phyloP scores from a whole-genome alignment of 495 filamentous ascomycete genomes.

The Aspergillus taichungensis region DNA sequence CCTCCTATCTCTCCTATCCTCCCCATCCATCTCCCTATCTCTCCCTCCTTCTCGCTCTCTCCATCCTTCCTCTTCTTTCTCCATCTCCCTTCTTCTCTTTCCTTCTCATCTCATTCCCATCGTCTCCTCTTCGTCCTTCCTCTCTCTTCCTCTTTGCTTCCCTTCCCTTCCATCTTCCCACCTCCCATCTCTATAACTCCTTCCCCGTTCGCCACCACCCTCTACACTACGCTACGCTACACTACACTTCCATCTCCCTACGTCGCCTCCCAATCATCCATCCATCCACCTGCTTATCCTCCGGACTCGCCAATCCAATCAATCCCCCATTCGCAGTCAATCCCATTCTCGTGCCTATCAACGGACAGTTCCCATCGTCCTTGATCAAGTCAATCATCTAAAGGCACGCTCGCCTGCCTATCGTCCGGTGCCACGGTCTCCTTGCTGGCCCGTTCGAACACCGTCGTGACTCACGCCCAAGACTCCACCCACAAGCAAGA shows the following conservation, averaged over 20 bases:
- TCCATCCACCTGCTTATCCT: background rate
- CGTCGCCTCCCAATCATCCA: too few relatives aligned
- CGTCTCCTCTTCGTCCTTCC: slow-evolving; percentile 7
- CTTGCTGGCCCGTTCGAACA: slow-evolving; percentile 14
- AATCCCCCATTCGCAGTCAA: background rate
- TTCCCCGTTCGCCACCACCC: slow-evolving; percentile 1
- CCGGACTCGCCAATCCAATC: slow-evolving; percentile 10
- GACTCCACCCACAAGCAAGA: slow-evolving; percentile 7
- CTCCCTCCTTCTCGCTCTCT: slow-evolving; percentile 7
- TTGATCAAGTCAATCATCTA: background rate
- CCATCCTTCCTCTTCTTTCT: slow-evolving; percentile 10
- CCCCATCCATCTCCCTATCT: slow-evolving; percentile 8
- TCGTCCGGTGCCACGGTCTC: slow-evolving; percentile 5
- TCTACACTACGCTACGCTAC: background rate
- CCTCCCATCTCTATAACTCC: background rate
- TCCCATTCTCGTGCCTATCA: background rate
- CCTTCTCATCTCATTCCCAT: slow-evolving; percentile 10
- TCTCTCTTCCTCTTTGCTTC: slow-evolving; percentile 12
- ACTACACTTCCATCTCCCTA: too few relatives aligned
- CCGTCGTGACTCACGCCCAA: slow-evolving; percentile 17
- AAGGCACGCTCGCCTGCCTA: slow-evolving; percentile 4
- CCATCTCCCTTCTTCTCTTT: slow-evolving; percentile 9
- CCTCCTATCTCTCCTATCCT: slow-evolving; percentile 17
- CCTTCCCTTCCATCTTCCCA: slow-evolving; percentile 4
- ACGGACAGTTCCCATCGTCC: background rate